phyloP scores from a whole-genome alignment of 768 basidiomycete species.

The Podaxis sp. region DNA sequence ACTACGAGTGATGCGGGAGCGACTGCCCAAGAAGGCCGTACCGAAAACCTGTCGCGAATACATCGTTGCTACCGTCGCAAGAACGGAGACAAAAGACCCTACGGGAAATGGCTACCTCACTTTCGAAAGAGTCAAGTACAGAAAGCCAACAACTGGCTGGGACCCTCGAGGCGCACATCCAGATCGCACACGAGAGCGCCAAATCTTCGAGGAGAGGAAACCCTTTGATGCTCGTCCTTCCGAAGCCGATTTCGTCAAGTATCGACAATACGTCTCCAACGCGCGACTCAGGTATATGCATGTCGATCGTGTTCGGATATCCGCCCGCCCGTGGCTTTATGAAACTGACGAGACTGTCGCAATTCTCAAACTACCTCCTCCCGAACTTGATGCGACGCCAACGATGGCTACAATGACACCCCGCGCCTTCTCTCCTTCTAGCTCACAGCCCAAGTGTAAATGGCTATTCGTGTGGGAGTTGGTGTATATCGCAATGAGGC shows the following conservation, averaged over 20 bases:
- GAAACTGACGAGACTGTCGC: neutral
- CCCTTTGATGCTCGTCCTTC: neutral
- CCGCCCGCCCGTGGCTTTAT: neutral
- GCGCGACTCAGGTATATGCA: neutral
- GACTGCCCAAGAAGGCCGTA: neutral
- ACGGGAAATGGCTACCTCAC: neutral
- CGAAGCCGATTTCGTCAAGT: neutral
- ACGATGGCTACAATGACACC: neutral
- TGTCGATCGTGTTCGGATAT: slow-evolving; percentile 6
- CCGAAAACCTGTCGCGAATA: neutral
- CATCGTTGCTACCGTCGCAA: slow-evolving; percentile 1
- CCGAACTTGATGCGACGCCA: neutral
- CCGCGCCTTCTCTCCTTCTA: neutral
- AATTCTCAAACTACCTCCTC: neutral
- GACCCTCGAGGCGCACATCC: neutral
- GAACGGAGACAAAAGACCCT: neutral
- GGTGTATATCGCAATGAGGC: neutral
- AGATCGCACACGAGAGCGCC: neutral
- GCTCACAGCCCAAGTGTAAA: neutral
- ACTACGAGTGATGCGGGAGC: neutral
- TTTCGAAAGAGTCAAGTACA: neutral
- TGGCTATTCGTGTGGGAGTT: slow-evolving; percentile 1
- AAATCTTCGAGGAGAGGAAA: slow-evolving; percentile 3
- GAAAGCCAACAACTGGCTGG: neutral
- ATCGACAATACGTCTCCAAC: neutral